These are phyloP conservation scores for Diutina catenulata DNA, from an alignment of 1,139 yeast species.

Conservation along the genomic window DNA sequence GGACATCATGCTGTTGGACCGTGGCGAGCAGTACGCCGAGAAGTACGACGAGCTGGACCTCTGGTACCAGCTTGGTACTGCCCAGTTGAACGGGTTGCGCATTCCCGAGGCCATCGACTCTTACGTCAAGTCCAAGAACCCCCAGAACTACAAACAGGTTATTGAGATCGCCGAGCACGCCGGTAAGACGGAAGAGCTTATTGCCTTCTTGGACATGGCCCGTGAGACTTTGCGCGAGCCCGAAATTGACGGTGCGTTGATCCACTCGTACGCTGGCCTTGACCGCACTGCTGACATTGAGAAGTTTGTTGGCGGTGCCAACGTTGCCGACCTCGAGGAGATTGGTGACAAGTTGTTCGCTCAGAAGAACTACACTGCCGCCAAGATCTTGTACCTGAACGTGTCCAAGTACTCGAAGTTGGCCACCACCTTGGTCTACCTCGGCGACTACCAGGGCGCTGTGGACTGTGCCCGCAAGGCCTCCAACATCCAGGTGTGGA, in stretches of 20 bases:
- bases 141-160: constrained; percentile 81
- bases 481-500: constrained; percentile 89
- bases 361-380: constrained; percentile 79
- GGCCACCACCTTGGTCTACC: constrained; percentile 88
- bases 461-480: constrained; percentile 99
- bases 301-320: constrained; percentile 70
- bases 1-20: constrained; percentile 84
- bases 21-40: constrained; percentile 91
- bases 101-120: constrained; percentile 87
- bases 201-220: constrained; percentile 87
- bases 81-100: constrained; percentile 90
- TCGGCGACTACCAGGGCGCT: constrained; percentile 90
- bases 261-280: constrained; percentile 76
- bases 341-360: constrained; percentile 90
- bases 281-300: constrained; percentile 73
- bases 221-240: constrained; percentile 88
- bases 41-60: constrained; percentile 75
- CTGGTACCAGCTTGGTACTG: constrained; percentile 94
- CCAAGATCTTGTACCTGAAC: constrained; percentile 75
- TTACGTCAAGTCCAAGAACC: constrained; percentile 82
- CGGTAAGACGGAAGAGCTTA: constrained; percentile 89
- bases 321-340: constrained; percentile 83
- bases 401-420: constrained; percentile 91
- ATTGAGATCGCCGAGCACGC: constrained; percentile 94
- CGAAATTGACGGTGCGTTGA: constrained; percentile 80